Conservation (phyloP, 2,329 filamentous ascomycete species). For the Daldinia eschscholtzii region DNA sequence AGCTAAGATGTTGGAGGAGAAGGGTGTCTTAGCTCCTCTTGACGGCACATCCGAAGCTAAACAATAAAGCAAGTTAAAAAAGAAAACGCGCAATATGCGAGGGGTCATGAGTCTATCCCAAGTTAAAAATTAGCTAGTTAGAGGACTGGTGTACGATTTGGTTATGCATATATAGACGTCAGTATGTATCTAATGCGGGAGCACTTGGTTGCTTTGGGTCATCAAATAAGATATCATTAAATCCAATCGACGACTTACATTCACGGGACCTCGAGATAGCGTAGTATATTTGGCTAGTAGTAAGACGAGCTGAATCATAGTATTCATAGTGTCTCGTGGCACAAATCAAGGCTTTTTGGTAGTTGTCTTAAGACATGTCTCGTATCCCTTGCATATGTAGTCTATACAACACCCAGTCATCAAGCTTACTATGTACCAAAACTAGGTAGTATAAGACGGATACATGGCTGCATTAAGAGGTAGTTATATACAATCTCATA, state of each 20-base stretch:
- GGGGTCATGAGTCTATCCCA: background rate
- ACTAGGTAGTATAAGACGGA: too few species aligned
- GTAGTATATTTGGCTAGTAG: too few species aligned
- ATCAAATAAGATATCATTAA: background rate
- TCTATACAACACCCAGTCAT: background rate
- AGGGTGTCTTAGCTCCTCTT: conserved; percentile 81
- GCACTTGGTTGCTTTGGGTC: background rate
- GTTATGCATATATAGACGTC: conserved; percentile 40
- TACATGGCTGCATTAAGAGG: too few species aligned
- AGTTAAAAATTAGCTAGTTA: background rate
- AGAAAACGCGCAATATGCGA: conserved; percentile 19
- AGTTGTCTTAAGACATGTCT: background rate
- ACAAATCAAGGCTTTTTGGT: background rate
- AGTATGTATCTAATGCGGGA: conserved; percentile 24
- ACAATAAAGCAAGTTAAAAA: conserved; percentile 53
- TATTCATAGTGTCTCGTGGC: background rate
- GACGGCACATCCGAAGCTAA: conserved; percentile 57
- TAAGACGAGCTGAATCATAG: background rate
- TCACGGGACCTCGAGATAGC: background rate
- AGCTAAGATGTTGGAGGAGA: conserved; percentile 91
- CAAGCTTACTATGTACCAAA: background rate
- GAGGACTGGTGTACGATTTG: conserved; percentile 27
- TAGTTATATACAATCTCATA: conserved; percentile 45
- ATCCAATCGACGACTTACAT: background rate
- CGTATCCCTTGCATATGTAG: background rate